These are phyloP conservation scores for Talaromyces nanjingensis DNA, from an alignment of 495 filamentous ascomycete species.

Conservation along the genomic window DNA sequence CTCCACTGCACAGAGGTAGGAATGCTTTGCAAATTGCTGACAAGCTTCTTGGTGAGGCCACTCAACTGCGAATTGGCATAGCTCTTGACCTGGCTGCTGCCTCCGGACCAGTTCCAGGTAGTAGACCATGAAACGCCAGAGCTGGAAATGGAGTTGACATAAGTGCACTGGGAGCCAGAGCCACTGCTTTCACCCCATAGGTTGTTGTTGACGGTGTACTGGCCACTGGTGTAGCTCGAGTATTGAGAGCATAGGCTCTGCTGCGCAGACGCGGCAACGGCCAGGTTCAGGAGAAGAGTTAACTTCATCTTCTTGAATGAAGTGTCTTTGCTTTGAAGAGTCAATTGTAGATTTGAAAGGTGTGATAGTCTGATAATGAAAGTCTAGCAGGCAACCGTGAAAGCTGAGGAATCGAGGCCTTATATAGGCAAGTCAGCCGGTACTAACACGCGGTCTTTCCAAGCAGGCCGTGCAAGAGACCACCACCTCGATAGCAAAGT, in stretches of 20 bases:
- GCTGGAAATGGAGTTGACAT: constrained; percentile 24
- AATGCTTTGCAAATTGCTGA: constrained; percentile 29
- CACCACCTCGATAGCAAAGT: not conserved
- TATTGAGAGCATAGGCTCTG: constrained; percentile 33
- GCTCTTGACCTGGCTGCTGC: constrained; percentile 36
- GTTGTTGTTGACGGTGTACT: constrained; percentile 42
- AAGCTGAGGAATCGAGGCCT: not conserved
- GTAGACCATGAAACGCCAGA: constrained; percentile 28
- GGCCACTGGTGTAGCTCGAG: constrained; percentile 21
- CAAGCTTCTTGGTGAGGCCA: constrained; percentile 22
- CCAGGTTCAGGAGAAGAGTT: constrained; percentile 5
- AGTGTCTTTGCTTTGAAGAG: not conserved
- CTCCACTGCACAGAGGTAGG: constrained; percentile 30
- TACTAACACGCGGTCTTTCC: not conserved
- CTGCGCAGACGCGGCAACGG: constrained; percentile 10
- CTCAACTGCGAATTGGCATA: constrained; percentile 29
- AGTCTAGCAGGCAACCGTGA: not conserved
- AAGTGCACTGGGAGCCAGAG: constrained; percentile 36
- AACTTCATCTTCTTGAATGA: constrained; percentile 5
- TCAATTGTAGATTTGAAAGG: not conserved
- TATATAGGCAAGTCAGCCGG: not conserved
- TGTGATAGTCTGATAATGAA: not conserved
- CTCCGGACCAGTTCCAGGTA: constrained; percentile 38
- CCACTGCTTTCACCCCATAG: constrained; percentile 32
- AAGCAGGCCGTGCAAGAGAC: not conserved